Evolutionary conservation across 2,329 filamentous ascomycete genomes (phyloP).

Genomic region (Aspergillus unguis): DNA sequence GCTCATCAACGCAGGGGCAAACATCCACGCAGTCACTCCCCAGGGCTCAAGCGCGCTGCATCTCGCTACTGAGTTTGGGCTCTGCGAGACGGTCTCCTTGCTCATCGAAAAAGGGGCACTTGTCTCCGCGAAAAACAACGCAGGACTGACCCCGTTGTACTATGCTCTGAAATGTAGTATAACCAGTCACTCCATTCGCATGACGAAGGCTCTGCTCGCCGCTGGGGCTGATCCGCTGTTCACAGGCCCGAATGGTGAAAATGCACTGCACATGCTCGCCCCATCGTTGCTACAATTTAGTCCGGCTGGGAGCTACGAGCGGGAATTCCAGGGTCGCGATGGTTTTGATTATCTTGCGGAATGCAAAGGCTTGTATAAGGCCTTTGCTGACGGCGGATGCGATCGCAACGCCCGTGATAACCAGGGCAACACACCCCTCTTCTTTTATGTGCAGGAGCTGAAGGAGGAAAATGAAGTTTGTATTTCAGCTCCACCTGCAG

Average conservation of each 20-base stretch:
- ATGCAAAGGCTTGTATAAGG: not conserved
- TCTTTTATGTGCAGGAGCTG: conserved; percentile 1
- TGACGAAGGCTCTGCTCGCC: not conserved
- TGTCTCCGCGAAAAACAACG: not conserved
- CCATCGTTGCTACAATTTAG: not conserved
- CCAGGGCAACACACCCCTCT: conserved; percentile 6
- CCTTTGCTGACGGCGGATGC: not conserved
- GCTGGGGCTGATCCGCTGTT: not conserved
- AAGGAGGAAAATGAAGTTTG: not conserved
- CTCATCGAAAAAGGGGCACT: not conserved
- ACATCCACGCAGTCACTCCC: conserved; percentile 1
- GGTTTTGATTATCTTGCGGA: not conserved
- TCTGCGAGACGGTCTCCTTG: not conserved
- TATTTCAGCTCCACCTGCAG: not conserved
- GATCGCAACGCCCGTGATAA: conserved; percentile 5
- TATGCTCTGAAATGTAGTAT: not conserved
- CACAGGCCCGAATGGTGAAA: not conserved
- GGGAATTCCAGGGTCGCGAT: not conserved
- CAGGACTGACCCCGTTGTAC: not conserved
- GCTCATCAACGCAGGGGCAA: conserved; percentile 2
- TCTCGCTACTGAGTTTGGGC: not conserved
- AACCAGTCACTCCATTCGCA: not conserved
- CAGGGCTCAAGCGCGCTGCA: conserved; percentile 1
- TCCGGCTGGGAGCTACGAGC: not conserved
- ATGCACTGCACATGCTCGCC: conserved; percentile 2